phyloP scores from a whole-genome alignment of 2,329 filamentous ascomycete genomes.

The Colletotrichum sp. region DNA sequence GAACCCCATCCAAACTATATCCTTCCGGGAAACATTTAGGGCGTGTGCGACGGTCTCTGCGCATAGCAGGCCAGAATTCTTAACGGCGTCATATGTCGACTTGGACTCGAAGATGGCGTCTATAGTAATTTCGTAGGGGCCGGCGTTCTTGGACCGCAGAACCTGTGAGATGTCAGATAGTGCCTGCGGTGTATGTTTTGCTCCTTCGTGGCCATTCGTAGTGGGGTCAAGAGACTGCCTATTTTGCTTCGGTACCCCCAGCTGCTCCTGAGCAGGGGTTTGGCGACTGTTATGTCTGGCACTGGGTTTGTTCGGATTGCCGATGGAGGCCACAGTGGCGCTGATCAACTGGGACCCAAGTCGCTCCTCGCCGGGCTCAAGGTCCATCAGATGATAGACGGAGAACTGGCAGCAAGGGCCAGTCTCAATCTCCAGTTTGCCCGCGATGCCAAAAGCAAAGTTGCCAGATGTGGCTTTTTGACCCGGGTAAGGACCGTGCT shows the following conservation, averaged over 20 bases:
- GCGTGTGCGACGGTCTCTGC: slow-evolving; percentile 34
- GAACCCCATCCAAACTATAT: slow-evolving; percentile 42
- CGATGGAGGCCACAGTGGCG: background rate
- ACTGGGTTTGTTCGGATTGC: background rate
- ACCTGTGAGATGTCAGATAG: background rate
- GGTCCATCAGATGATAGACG: background rate
- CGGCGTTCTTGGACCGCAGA: background rate
- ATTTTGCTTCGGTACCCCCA: background rate
- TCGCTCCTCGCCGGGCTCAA: background rate
- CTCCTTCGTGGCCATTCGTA: accelerated
- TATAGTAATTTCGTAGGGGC: background rate
- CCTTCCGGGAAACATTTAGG: slow-evolving; percentile 26
- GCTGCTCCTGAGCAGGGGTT: accelerated
- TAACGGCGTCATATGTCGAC: slow-evolving; percentile 37
- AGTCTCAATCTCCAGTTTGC: background rate
- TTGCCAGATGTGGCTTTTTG: background rate
- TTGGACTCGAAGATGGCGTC: slow-evolving; percentile 51
- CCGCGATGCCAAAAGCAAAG: background rate
- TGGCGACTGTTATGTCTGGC: accelerated
- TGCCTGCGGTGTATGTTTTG: background rate
- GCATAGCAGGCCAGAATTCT: slow-evolving; percentile 37
- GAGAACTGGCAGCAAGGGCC: background rate
- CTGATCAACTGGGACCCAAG: background rate
- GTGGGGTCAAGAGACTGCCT: background rate
- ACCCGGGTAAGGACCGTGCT: background rate